Base-by-base conservation (phyloP, 495 filamentous ascomycete species). In the Parmelia sp. region DNA sequence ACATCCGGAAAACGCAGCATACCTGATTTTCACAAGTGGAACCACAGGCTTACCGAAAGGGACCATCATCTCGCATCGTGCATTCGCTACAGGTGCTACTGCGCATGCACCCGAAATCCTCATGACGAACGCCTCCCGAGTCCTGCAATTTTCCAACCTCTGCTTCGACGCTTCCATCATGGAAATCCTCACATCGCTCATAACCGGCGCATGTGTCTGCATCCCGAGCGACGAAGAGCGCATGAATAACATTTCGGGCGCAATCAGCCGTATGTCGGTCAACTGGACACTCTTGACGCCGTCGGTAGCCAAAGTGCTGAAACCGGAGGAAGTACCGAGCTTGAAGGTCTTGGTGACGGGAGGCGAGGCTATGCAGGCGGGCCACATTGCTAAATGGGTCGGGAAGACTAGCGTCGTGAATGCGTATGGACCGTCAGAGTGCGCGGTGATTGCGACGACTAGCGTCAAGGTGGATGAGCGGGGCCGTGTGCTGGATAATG, bases 11-110 rank as follows among this genome's bases (percentile, higher is more conserved):
- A 71, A 78, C 44, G 70, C 77, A 12, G 72, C 77, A 29, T 78
- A 88, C 72, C 75, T 84, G 4, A 82, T 90, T 17, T 90, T 84
- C 69, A 89, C 87, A 0, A 86, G 82, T 39, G 87, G 87, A 4
- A 86, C 79, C 36, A 88, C 84, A 0, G 88, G 88, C 0, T 72
- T 75, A 4, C 88, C 87, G 0, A 91, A 92, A 68, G 87, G 87
- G 27, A 84, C 91, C 14, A 77, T 86, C 35, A 78, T 93, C 45
- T 88, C 88, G 6, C 84, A 87, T 63, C 74, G 78, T 56, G 53
- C 65, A 1, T 62, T 73, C 15, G 60, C 60, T 2, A 65, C 67
- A 0, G 62, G 65, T 37, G 65, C 69, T 23, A 59, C 60, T 23
- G 60, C 65, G 37, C 62, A 67, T 61, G 65, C 58, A 36, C 58